These are phyloP conservation scores for Coprinopsis marcescibilis DNA, from an alignment of 768 basidiomycete species.

Conservation along the genomic window DNA sequence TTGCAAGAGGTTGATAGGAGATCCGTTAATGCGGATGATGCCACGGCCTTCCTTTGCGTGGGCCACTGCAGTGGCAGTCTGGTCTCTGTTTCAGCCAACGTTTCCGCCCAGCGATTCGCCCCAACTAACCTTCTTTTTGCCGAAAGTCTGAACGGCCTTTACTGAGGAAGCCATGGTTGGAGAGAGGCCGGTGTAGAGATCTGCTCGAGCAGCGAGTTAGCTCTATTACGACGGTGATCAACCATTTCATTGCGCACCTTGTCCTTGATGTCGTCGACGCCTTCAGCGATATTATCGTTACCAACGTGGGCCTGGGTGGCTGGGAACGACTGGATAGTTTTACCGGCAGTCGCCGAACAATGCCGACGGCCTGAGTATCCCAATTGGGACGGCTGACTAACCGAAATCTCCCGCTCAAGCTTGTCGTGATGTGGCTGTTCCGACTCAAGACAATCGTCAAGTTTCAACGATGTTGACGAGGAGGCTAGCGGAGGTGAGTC, in stretches of 20 bases:
- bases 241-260: slow-evolving; percentile 26
- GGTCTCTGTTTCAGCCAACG: slow-evolving; percentile 9
- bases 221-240: slow-evolving; percentile 12
- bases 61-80: slow-evolving; percentile 98
- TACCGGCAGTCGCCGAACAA: slow-evolving; percentile 22
- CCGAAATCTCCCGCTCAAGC: slow-evolving; percentile 16
- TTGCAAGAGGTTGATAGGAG: slow-evolving; percentile 92
- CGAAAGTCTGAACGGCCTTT: slow-evolving; percentile 98
- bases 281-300: slow-evolving; percentile 30
- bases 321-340: slow-evolving; percentile 37
- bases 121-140: slow-evolving; percentile 93
- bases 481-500: slow-evolving; percentile 11
- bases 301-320: slow-evolving; percentile 30
- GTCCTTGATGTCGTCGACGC: slow-evolving; percentile 40
- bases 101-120: not conserved
- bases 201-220: slow-evolving; percentile 21
- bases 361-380: slow-evolving; percentile 16
- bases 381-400: slow-evolving; percentile 5
- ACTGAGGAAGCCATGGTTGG: slow-evolving; percentile 61
- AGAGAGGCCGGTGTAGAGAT: slow-evolving; percentile 18
- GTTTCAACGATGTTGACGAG: slow-evolving; percentile 16
- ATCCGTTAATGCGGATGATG: slow-evolving; percentile 93
- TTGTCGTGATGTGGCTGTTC: slow-evolving; percentile 2
- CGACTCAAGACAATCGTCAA: no score
- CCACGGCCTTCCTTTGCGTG: slow-evolving; percentile 96